Evolutionary conservation across 2,329 filamentous ascomycete species (phyloP).

Genomic region (Ophiostoma ips): DNA sequence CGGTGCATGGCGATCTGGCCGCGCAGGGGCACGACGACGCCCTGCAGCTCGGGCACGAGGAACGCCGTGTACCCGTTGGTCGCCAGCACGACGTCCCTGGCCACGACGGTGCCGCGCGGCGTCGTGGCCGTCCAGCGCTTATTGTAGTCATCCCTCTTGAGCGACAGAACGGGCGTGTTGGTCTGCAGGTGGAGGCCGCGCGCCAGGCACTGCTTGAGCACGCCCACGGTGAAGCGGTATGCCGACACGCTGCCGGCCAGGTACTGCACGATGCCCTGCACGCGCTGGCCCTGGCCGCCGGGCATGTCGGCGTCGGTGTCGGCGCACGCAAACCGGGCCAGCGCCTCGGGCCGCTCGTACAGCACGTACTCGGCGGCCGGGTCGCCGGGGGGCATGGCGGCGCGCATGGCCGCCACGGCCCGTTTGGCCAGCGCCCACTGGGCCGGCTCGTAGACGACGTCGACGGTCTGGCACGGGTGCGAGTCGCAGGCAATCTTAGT

Average conservation of each 20-base stretch:
- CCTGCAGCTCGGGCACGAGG: constrained; percentile 29
- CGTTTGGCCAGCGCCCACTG: constrained; percentile 25
- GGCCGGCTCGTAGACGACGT: constrained; percentile 39
- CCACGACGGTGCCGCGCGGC: constrained; percentile 26
- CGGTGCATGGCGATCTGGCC: constrained; percentile 35
- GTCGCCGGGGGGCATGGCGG: constrained; percentile 26
- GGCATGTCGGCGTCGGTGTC: constrained; percentile 20
- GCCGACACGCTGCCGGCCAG: constrained; percentile 27
- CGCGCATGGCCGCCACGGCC: constrained; percentile 31
- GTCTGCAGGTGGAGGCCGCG: constrained; percentile 38
- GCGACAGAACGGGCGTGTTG: constrained; percentile 28
- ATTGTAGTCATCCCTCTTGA: constrained; percentile 7
- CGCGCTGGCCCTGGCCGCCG: constrained; percentile 16
- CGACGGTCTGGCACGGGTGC: constrained; percentile 36
- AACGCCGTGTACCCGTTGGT: constrained; percentile 39
- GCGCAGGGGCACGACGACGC: constrained; percentile 33
- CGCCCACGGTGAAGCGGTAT: constrained; percentile 25
- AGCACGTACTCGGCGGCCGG: constrained; percentile 31
- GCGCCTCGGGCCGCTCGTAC: constrained; percentile 27
- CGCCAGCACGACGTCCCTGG: constrained; percentile 32
- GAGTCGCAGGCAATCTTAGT: constrained; percentile 39
- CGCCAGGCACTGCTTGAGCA: constrained; percentile 30
- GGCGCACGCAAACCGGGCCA: constrained; percentile 25
- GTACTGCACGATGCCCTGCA: constrained; percentile 27
- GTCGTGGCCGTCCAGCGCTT: constrained; percentile 27